Base-by-base conservation (phyloP, 2,329 filamentous ascomycete genomes). In the Geosmithia flava region DNA sequence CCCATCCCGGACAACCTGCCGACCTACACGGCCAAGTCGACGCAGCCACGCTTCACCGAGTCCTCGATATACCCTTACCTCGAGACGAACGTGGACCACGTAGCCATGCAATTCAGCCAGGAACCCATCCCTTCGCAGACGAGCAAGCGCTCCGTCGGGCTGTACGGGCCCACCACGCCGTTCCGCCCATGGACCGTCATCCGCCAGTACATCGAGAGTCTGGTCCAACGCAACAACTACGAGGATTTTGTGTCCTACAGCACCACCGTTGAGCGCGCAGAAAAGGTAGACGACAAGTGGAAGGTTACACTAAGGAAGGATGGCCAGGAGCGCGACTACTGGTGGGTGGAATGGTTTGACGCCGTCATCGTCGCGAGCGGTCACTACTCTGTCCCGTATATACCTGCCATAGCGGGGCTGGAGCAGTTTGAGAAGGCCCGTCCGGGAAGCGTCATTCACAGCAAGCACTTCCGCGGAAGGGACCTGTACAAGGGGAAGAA, bases 321-420 rank as follows among this genome's bases (percentile, higher is more conserved):
- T 3, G 63, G 63, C 3, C 53, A 58, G 2, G 51, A 59, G 15
- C 59, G 61, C 41, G 75, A 83, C 53, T 72, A 74, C 50, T 83
- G 80, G 78, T 82, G 79, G 79, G 63, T 62, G 0, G 80, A 84
- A 56, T 64, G 63, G 27, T 83, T 82, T 49, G 80, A 83, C 54
- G 78, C 76, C 0, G 68, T 83, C 0, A 64, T 81, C 1, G 71
- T 83, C 3, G 79, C 77, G 1, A 78, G 68, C 33, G 80, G 80
- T 0, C 78, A 81, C 53, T 83, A 76, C 53, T 72, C 66, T 29
- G 75, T 81, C 1, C 79, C 78, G 0, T 81, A 74, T 49, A 65
- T 79, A 20, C 71, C 75, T 1, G 49, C 62, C 0, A 68, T 78
- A 16, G 57, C 68, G 1, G 76, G 76, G 0, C 54, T 80, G 7